Evolutionary conservation across 1,139 yeast genomes (phyloP).

Genomic region (Hyphopichia fennica): DNA sequence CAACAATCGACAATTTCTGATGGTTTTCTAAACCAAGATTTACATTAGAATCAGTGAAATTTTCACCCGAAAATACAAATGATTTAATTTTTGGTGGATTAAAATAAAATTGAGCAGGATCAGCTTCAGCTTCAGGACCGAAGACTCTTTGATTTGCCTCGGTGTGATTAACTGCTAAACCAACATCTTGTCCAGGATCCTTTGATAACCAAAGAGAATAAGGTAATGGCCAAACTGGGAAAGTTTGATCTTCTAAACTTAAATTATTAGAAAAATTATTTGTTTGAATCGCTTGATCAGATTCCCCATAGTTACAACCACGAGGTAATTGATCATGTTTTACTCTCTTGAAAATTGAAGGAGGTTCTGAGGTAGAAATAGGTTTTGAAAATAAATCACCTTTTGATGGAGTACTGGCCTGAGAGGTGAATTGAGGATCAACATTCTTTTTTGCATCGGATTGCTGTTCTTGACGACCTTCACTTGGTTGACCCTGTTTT

Average conservation of each 20-base stretch:
- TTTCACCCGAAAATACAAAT: conserved; percentile 37
- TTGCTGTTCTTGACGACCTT: neutral
- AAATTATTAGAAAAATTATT: conserved; percentile 47
- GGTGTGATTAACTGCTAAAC: conserved; percentile 47
- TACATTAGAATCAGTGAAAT: conserved; percentile 20
- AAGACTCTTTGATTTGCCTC: conserved; percentile 41
- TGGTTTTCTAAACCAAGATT: conserved; percentile 27
- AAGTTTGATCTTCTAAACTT: conserved; percentile 44
- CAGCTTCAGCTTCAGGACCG: conserved; percentile 42
- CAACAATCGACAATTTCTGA: conserved; percentile 35
- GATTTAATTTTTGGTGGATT: conserved; percentile 49
- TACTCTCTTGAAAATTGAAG: conserved; percentile 20
- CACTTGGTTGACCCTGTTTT: neutral
- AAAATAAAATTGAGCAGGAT: conserved; percentile 44
- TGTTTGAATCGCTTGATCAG: conserved; percentile 40
- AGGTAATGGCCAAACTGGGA: conserved; percentile 49
- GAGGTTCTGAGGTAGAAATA: conserved; percentile 27
- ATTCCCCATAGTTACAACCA: conserved; percentile 24
- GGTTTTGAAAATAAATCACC: conserved; percentile 20
- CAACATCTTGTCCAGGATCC: conserved; percentile 39
- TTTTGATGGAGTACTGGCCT: neutral
- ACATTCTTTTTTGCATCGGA: neutral
- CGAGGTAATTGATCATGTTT: conserved; percentile 31
- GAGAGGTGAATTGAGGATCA: neutral
- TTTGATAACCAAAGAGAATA: conserved; percentile 46